These are phyloP conservation scores for Pythium dissotocum DNA, from an alignment of 352 stramenopile species.

Conservation along the genomic window DNA sequence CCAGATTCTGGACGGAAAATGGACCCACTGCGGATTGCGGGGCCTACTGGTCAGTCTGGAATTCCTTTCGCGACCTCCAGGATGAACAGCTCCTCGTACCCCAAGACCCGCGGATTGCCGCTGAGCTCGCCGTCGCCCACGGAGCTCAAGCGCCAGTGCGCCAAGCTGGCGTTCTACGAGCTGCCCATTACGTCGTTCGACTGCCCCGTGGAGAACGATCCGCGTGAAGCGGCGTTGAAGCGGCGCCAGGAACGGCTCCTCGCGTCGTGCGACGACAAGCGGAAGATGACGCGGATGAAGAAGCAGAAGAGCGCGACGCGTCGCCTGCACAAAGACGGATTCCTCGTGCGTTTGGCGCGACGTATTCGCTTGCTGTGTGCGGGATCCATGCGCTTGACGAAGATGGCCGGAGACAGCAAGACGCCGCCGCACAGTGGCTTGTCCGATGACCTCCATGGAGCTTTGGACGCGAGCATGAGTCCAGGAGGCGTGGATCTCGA, in stretches of 20 bases:
- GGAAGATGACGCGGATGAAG: background rate
- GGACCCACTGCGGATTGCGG: background rate
- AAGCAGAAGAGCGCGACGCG: background rate
- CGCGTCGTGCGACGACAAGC: background rate
- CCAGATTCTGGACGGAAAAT: background rate
- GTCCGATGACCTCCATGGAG: background rate
- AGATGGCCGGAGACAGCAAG: background rate
- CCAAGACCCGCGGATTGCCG: background rate
- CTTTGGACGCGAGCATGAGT: background rate
- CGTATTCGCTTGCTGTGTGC: slow-evolving; percentile 1
- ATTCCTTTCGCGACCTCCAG: background rate
- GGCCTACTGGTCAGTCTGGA: background rate
- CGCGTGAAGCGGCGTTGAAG: background rate
- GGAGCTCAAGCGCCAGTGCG: slow-evolving; percentile 14
- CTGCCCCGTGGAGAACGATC: slow-evolving; percentile 24
- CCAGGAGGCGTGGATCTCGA: slow-evolving; percentile 16
- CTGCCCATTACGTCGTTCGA: slow-evolving; percentile 25
- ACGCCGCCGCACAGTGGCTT: background rate
- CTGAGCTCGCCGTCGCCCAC: background rate
- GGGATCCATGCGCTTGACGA: background rate
- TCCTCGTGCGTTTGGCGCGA: slow-evolving; percentile 6
- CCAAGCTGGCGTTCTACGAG: slow-evolving; percentile 29
- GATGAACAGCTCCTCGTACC: background rate
- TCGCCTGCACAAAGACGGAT: background rate
- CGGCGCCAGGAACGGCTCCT: background rate